Conservation (phyloP, 345 rosid species). For the Euphorbia peplus region DNA sequence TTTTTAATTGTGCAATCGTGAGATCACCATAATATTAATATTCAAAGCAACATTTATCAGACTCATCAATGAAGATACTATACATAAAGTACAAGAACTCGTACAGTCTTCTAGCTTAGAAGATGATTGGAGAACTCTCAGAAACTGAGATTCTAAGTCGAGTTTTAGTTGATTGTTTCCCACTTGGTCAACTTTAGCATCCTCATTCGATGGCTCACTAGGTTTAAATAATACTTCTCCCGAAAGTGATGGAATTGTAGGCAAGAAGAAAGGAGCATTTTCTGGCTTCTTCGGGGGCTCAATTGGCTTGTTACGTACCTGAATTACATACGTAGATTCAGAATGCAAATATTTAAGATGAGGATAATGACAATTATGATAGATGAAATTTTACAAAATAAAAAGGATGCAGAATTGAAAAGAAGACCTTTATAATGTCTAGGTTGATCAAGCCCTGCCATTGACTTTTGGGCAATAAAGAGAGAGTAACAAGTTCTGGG, state of each 20-base stretch:
- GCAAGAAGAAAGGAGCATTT: slow-evolving; percentile 90
- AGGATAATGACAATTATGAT: background rate
- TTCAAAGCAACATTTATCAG: background rate
- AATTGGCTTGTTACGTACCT: slow-evolving; percentile 86
- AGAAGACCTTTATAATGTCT: slow-evolving; percentile 84
- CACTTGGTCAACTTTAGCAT: slow-evolving; percentile 29
- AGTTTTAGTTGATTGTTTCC: slow-evolving; percentile 29
- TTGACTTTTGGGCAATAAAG: slow-evolving; percentile 87
- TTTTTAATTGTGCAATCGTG: slow-evolving; percentile 13
- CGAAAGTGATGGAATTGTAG: slow-evolving; percentile 76
- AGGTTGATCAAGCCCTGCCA: slow-evolving; percentile 96
- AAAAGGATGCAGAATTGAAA: background rate
- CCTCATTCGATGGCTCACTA: slow-evolving; percentile 39
- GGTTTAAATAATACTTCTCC: slow-evolving; percentile 79
- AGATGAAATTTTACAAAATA: background rate
- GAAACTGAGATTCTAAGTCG: slow-evolving; percentile 46
- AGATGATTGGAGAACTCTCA: slow-evolving; percentile 57
- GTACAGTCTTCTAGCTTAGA: slow-evolving; percentile 56
- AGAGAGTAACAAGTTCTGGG: slow-evolving; percentile 89
- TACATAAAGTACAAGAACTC: slow-evolving; percentile 21
- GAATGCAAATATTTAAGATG: background rate
- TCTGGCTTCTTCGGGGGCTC: slow-evolving; percentile 92
- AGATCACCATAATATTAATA: slow-evolving; percentile 7
- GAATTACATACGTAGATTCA: slow-evolving; percentile 9
- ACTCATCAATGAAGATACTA: background rate